Evolutionary conservation across 768 basidiomycete species (phyloP).

Genomic region (Brasilioporus rufonigricans): DNA sequence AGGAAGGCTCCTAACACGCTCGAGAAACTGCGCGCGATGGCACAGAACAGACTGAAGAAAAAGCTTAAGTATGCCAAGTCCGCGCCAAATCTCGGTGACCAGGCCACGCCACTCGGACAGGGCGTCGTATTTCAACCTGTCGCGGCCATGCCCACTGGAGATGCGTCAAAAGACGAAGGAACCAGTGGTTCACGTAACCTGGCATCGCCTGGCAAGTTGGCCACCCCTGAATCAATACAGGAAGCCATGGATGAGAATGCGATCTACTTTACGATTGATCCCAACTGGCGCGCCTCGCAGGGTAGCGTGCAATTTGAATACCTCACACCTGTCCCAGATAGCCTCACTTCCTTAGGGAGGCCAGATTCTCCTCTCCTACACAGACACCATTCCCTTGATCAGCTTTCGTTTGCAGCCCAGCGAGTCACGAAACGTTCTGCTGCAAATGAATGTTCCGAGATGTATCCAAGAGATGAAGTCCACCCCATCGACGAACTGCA

Average conservation of each 20-base stretch:
- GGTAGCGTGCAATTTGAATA: constrained; percentile 20
- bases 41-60: constrained; percentile 19
- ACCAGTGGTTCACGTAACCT: not conserved
- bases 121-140: not conserved
- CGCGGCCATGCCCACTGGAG: not conserved
- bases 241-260: constrained; percentile 18
- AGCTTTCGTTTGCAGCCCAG: constrained; percentile 9
- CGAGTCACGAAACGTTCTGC: not conserved
- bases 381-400: constrained; percentile 21
- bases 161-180: not conserved
- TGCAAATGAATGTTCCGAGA: not conserved
- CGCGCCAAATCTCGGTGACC: constrained; percentile 19
- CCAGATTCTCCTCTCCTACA: constrained; percentile 25
- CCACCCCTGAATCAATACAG: not conserved
- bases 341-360: constrained; percentile 5
- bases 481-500: constrained; percentile 25
- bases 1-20: constrained; percentile 7
- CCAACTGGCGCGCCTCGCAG: constrained; percentile 19
- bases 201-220: not conserved
- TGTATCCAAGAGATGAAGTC: not conserved
- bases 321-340: constrained; percentile 26
- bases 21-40: constrained; percentile 9
- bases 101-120: no score
- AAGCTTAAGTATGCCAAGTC: constrained; percentile 23
- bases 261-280: constrained; percentile 31